phyloP scores from a whole-genome alignment of 257 asterid species.

The Fraxinus pennsylvanica region DNA sequence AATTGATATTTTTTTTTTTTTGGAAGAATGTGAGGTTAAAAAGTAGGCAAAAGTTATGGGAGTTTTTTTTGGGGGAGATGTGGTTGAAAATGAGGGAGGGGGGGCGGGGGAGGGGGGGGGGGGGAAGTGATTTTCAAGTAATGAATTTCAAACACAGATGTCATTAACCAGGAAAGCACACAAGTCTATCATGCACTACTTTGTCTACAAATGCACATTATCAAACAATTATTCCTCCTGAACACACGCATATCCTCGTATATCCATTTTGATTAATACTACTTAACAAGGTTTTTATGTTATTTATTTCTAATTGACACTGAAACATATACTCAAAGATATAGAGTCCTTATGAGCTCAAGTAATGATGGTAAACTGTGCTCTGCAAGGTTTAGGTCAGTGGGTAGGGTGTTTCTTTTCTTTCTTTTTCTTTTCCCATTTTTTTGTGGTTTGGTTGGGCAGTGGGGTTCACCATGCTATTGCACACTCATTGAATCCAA shows the following conservation, averaged over 20 bases:
- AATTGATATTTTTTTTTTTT: no score
- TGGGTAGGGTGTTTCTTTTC: neutral
- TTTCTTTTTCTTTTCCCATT: neutral
- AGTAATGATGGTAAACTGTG: neutral
- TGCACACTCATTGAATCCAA: conserved; percentile 11
- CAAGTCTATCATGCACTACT: neutral
- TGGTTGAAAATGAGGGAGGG: no score
- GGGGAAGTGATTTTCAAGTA: no score
- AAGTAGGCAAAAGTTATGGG: no score
- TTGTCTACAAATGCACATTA: neutral
- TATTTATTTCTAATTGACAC: neutral
- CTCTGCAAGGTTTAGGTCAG: neutral
- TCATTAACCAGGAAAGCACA: conserved; percentile 4
- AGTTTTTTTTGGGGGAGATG: no score
- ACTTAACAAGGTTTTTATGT: neutral
- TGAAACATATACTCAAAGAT: neutral
- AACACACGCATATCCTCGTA: neutral
- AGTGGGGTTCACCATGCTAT: conserved; percentile 4
- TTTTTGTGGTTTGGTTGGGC: neutral
- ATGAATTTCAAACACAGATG: no score
- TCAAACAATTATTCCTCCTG: neutral
- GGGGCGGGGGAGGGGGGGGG: no score
- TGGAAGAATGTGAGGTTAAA: no score
- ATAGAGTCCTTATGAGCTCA: neutral
- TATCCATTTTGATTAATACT: neutral